phyloP scores from a whole-genome alignment of 2,329 filamentous ascomycete genomes.

The Pochonia chlamydosporia region DNA sequence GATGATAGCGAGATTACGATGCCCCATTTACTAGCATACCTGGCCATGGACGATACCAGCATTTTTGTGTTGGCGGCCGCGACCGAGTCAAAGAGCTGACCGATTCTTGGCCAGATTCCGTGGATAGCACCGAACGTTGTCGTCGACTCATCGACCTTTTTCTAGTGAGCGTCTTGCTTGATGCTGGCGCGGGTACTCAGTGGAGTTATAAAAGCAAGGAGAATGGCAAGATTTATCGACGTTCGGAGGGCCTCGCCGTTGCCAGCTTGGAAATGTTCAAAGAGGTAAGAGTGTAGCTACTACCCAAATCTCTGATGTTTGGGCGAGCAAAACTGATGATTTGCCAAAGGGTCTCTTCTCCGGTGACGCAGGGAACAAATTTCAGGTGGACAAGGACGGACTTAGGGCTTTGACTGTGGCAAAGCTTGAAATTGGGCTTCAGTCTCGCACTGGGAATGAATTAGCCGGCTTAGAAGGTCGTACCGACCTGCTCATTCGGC shows the following conservation, averaged over 20 bases:
- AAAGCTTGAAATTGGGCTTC: slow-evolving; percentile 72
- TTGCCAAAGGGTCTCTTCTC: slow-evolving; percentile 68
- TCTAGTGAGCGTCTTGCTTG: slow-evolving; percentile 72
- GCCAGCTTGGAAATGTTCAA: slow-evolving; percentile 89
- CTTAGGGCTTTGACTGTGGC: slow-evolving; percentile 69
- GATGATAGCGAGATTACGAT: slow-evolving; percentile 45
- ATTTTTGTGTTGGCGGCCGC: slow-evolving; percentile 74
- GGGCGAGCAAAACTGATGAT: background rate
- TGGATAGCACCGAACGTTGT: slow-evolving; percentile 69
- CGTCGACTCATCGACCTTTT: slow-evolving; percentile 74
- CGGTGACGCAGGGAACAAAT: slow-evolving; percentile 72
- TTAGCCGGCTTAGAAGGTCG: slow-evolving; percentile 83
- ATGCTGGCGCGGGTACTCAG: slow-evolving; percentile 80
- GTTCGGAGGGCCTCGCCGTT: slow-evolving; percentile 83
- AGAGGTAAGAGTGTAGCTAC: slow-evolving; percentile 36
- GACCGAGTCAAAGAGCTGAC: slow-evolving; percentile 68
- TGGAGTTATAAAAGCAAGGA: slow-evolving; percentile 94
- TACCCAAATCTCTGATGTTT: background rate
- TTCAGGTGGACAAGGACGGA: slow-evolving; percentile 82
- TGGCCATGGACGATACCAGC: slow-evolving; percentile 79
- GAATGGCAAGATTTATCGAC: slow-evolving; percentile 73
- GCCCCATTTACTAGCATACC: slow-evolving; percentile 62
- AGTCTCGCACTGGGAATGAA: slow-evolving; percentile 74
- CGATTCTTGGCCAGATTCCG: slow-evolving; percentile 59
- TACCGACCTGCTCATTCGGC: slow-evolving; percentile 67